Conservation (phyloP, 140 eudicot genomes). For the Flaveria floridana region DNA sequence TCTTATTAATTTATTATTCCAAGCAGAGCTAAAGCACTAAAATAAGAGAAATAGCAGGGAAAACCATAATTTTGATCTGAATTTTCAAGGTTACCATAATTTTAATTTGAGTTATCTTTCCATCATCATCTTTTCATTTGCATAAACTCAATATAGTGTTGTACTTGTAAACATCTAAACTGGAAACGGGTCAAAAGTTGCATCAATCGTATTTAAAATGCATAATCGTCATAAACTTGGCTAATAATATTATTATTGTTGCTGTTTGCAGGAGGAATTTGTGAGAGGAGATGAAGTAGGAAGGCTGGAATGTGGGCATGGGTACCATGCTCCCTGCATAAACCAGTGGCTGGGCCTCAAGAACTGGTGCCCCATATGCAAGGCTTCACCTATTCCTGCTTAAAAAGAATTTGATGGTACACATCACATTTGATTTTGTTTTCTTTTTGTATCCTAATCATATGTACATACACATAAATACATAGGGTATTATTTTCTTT, state of each 20-base stretch:
- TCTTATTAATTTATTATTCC: neutral
- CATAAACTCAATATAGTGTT: neutral
- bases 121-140: too few relatives aligned
- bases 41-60: too few relatives aligned
- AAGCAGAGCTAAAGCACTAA: too few relatives aligned
- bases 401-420: slow-evolving; percentile 23
- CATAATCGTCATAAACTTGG: neutral
- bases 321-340: slow-evolving; percentile 60
- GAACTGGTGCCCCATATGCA: slow-evolving; percentile 92
- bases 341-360: slow-evolving; percentile 69
- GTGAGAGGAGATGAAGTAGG: slow-evolving; percentile 61
- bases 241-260: neutral
- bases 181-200: neutral
- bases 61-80: too few relatives aligned
- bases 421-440: slow-evolving; percentile 24
- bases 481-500: neutral
- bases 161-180: neutral
- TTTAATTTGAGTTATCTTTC: too few relatives aligned
- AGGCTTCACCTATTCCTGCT: slow-evolving; percentile 34
- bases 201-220: neutral
- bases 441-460: slow-evolving; percentile 13
- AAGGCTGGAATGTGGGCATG: slow-evolving; percentile 62
- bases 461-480: slow-evolving; percentile 25
- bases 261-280: slow-evolving; percentile 65
- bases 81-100: too few relatives aligned